Conservation (phyloP, 2,329 filamentous ascomycete genomes). For the Xylariaceae sp. region DNA sequence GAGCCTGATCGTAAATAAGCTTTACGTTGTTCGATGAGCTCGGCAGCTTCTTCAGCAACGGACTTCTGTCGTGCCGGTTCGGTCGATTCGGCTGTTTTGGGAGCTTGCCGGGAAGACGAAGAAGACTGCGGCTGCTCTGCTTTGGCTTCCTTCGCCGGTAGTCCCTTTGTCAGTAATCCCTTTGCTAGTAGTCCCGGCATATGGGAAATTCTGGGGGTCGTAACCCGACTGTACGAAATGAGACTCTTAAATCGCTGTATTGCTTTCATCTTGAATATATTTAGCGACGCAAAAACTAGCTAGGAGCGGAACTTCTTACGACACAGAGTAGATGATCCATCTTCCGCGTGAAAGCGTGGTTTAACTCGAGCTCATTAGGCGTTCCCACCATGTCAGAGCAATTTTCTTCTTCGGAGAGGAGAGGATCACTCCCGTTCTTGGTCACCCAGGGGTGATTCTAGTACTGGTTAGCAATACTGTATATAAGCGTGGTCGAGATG, state of each 20-base stretch:
- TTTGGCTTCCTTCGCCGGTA: constrained; percentile 27
- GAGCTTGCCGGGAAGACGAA: constrained; percentile 16
- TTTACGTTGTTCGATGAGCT: constrained; percentile 55
- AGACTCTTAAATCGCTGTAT: constrained; percentile 87
- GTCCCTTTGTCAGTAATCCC: too few species aligned
- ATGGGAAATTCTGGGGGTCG: constrained; percentile 38
- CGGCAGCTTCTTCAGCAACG: constrained; percentile 56
- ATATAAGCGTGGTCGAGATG: neutral
- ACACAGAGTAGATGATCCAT: constrained; percentile 87
- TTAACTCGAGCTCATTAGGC: constrained; percentile 89
- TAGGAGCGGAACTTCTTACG: constrained; percentile 53
- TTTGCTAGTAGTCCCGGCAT: constrained; percentile 27
- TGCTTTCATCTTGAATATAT: constrained; percentile 76
- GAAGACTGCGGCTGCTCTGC: constrained; percentile 11
- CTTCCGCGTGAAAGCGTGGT: constrained; percentile 87
- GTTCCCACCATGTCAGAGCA: constrained; percentile 79
- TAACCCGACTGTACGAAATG: constrained; percentile 55
- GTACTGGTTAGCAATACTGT: constrained; percentile 30
- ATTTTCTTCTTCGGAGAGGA: constrained; percentile 86
- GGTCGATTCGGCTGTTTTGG: constrained; percentile 19
- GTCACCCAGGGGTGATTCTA: constrained; percentile 96
- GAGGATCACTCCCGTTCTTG: constrained; percentile 74
- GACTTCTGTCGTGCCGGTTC: constrained; percentile 36
- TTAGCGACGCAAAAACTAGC: neutral
- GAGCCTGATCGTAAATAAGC: constrained; percentile 47